Conservation (phyloP, 2,329 filamentous ascomycete species). For the Aspergillus latus region DNA sequence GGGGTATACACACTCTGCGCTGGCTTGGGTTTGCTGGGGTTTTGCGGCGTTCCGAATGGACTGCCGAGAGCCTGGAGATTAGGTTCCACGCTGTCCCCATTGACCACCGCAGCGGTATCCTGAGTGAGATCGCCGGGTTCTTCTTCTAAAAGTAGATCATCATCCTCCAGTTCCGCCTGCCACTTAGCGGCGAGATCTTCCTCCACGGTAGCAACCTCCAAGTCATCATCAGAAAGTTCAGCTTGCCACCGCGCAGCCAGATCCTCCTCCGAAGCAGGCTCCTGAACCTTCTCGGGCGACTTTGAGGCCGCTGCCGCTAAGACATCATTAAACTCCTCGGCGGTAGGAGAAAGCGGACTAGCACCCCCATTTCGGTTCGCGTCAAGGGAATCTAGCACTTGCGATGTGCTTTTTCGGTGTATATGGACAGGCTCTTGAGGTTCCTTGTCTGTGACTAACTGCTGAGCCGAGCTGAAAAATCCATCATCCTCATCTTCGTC, state of each 20-base stretch:
- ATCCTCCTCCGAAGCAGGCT: conserved; percentile 53
- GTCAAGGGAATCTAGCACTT: conserved; percentile 59
- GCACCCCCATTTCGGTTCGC: conserved; percentile 30
- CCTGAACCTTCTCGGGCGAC: conserved; percentile 22
- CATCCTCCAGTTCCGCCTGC: conserved; percentile 59
- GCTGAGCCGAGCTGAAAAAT: conserved; percentile 36
- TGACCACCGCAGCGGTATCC: conserved; percentile 26
- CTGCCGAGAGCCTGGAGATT: conserved; percentile 23
- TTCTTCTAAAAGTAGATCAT: conserved; percentile 78
- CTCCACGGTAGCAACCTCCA: conserved; percentile 52
- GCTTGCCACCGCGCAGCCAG: conserved; percentile 80
- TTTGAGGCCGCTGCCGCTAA: conserved; percentile 24
- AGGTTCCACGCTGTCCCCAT: conserved; percentile 19
- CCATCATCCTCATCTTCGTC: conserved; percentile 37
- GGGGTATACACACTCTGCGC: conserved; percentile 51
- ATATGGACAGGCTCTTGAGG: conserved; percentile 35
- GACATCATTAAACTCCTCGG: conserved; percentile 27
- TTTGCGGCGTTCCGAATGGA: conserved; percentile 31
- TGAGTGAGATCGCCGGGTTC: conserved; percentile 33
- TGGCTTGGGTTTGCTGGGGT: conserved; percentile 21
- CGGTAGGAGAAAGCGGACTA: conserved; percentile 32
- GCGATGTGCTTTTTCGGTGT: conserved; percentile 69
- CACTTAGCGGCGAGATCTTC: conserved; percentile 72
- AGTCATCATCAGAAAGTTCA: conserved; percentile 53
- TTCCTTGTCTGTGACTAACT: conserved; percentile 17